Base-by-base conservation (phyloP, 1,284 basidiomycete genomes). In the Cryptococcus depauperatus region DNA sequence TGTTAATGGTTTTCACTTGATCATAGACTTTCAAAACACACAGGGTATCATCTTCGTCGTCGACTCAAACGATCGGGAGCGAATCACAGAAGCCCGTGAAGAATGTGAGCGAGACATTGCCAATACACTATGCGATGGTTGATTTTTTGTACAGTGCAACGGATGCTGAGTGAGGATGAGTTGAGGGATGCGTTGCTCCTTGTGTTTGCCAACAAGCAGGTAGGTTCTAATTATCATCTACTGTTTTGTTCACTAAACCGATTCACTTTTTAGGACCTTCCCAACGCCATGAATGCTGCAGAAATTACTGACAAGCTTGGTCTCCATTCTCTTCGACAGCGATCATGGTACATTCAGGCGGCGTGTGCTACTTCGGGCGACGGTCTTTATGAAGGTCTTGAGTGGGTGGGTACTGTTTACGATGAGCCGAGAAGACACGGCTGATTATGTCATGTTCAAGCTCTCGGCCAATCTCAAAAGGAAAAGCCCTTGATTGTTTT, bases 21-120 rank as follows among this genome's bases (percentile, higher is more conserved):
- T 21, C n/a, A n/a, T 59, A 95, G 93, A 99, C 78, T 99, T 96
- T 89, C 95, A 98, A 76, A 98, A 98, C 79, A 99, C 95, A 39
- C 95, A 99, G 76, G 95, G 93, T 60, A 97, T 99, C 76, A 98
- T 99, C 71, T 99, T 98, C 73, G 95, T 99, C 47, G 92, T 99
- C 57, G 95, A 99, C 74, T 98, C 95, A 47, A 98, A 98, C 75
- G 95, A 99, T 78, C 79, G 95, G 74, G 95, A 98, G 75, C 93
- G 95, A 86, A 87, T 98, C 55, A 85, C 89, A 43, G 95, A 99
- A 76, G 95, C 95, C 43, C 85, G 95, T 54, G 95, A 98, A 77
- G 95, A 99, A 75, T 81, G 71, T 72, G 53, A 59, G 66, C 68
- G 3, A 8, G 11, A n/a, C 13, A n/a, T n/a, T 4, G 10, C n/a